Percentiles rank a stretch among this genome's conserved stretches.
Conservation (phyloP, 2,329 filamentous ascomycete genomes). For the Trichoderma guizhouense region DNA sequence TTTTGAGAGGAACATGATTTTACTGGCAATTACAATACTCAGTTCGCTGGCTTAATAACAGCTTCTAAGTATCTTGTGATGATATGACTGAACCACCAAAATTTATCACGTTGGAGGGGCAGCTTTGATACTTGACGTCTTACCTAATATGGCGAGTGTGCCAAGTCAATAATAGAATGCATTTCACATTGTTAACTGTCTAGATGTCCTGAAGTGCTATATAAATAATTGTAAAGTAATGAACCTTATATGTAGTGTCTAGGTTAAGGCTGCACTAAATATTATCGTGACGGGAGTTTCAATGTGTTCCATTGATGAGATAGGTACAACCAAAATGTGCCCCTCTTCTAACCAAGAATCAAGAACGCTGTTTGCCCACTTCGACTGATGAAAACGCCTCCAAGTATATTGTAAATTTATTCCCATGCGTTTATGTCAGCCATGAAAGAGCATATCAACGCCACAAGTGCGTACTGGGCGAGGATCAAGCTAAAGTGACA, state of each 20-base stretch:
- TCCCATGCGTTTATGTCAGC: background rate
- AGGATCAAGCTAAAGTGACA: background rate
- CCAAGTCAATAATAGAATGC: background rate
- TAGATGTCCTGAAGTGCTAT: background rate
- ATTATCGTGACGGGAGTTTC: background rate
- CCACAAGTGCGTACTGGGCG: background rate
- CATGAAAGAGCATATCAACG: background rate
- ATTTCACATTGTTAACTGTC: background rate
- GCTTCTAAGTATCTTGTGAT: background rate
- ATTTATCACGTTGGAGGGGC: background rate
- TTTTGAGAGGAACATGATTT: no score
- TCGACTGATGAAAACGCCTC: background rate
- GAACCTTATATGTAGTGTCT: background rate
- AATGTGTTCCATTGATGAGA: background rate
- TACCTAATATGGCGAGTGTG: background rate
- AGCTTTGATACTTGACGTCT: background rate
- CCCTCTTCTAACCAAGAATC: background rate
- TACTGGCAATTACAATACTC: background rate
- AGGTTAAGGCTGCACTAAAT: background rate
- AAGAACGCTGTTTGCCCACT: background rate
- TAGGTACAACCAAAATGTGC: background rate
- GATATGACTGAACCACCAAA: background rate
- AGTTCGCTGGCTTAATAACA: background rate
- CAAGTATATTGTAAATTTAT: background rate
- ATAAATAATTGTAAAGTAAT: background rate